Base-by-base conservation (phyloP, 2,329 filamentous ascomycete species). In the Hypoxylon sp. region DNA sequence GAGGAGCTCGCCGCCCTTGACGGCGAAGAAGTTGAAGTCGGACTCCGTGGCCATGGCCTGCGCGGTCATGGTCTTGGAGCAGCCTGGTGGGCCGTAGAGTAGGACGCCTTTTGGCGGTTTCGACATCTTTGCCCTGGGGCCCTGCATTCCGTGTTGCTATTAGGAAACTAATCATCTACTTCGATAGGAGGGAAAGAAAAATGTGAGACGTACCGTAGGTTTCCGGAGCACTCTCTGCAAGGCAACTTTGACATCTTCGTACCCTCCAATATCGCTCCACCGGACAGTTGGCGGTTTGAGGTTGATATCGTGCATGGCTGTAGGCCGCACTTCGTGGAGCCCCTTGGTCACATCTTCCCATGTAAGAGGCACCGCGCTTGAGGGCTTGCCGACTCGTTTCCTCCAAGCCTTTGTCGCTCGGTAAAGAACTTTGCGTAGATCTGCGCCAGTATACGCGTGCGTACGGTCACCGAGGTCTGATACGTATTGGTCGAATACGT, bases 31-130 rank as follows among this genome's bases (percentile, higher is more conserved):
- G 76, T 97, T 97, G 78, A 96, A 89, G 3, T 91, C 91, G 28
- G 92, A 92, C 76, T 96, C 93, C 6, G 93, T 97, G 15, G 94
- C 94, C 70, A 97, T 87, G 26, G 94, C 94, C 75, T 97, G 93
- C 0, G 94, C 94, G 0, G 89, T 93, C 75, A 97, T 87, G 0
- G 94, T 98, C 79, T 98, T 98, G 67, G 93, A 96, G 79, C 94
- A 97, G 3, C 94, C 94, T 0, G 94, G 94, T 0, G 94, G 94
- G 0, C 94, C 94, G 76, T 97, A 97, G 2, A 98, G 85, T 6
- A 98, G 84, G 15, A 97, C 87, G 0, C 94, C 93, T 73, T 94
- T 96, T 58, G 90, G 89, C 0, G 89, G 88, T 30, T 84, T 84
- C 22, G 77, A 79, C 50, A 83, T 79, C 61, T 80, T 68, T 75